Evolutionary conservation across 2,329 filamentous ascomycete species (phyloP).

Genomic region (Microascus cirrosus): DNA sequence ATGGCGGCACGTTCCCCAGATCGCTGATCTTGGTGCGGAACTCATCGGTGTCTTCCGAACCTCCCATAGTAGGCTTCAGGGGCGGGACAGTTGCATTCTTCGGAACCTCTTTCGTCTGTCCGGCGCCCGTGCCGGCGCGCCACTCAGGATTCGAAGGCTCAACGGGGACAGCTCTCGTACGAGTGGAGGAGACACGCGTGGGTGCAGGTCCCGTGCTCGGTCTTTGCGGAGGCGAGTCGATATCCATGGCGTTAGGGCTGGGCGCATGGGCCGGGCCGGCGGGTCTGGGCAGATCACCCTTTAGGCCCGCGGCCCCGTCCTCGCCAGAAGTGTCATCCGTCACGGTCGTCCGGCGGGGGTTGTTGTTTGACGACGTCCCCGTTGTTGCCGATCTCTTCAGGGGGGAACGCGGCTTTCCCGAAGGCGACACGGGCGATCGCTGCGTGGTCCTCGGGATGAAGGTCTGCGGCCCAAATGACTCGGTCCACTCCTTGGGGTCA

Average conservation of each 20-base stretch:
- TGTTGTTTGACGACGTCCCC: slow-evolving; percentile 34
- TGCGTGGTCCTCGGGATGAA: slow-evolving; percentile 32
- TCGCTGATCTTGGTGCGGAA: slow-evolving; percentile 43
- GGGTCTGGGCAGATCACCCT: not conserved
- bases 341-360: slow-evolving; percentile 31
- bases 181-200: slow-evolving; percentile 14
- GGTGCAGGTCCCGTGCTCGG: not conserved
- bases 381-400: slow-evolving; percentile 45
- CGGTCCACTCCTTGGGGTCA: slow-evolving; percentile 40
- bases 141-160: slow-evolving; percentile 50
- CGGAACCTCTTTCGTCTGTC: not conserved
- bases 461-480: slow-evolving; percentile 41
- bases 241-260: slow-evolving; percentile 54
- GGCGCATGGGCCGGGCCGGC: slow-evolving; percentile 13
- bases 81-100: not conserved
- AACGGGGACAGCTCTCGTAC: slow-evolving; percentile 38
- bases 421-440: slow-evolving; percentile 29
- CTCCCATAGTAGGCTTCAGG: slow-evolving; percentile 24
- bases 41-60: slow-evolving; percentile 45
- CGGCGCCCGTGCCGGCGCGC: slow-evolving; percentile 30
- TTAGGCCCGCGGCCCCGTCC: slow-evolving; percentile 7
- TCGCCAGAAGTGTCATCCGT: slow-evolving; percentile 33
- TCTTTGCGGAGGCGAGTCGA: slow-evolving; percentile 36
- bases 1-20: slow-evolving; percentile 44
- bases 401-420: slow-evolving; percentile 28